Percentiles rank a stretch among this genome's conserved stretches.
These are phyloP conservation scores for Solanum ossicruentum DNA, from an alignment of 257 asterid genomes.

Conservation along the genomic window DNA sequence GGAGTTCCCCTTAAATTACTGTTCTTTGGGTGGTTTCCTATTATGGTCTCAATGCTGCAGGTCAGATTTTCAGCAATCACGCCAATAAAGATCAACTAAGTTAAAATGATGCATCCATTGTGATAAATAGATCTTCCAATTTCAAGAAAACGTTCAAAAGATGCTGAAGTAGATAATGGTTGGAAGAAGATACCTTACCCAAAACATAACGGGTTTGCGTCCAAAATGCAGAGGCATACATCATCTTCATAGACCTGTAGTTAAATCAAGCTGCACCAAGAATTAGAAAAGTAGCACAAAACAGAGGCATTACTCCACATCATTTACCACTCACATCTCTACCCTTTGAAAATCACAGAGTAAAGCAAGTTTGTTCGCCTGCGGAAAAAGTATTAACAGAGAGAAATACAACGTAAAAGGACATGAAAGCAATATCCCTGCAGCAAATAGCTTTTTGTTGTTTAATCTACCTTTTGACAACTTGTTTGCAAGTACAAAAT, in stretches of 20 bases:
- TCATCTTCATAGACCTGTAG: conserved; percentile 86
- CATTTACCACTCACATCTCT: background rate
- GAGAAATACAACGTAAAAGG: background rate
- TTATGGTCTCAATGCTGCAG: background rate
- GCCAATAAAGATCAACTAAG: background rate
- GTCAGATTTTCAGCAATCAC: background rate
- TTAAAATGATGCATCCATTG: background rate
- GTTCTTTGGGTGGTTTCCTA: background rate
- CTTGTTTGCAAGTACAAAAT: background rate
- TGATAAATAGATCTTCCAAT: background rate
- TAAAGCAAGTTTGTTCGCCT: background rate
- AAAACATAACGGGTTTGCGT: conserved; percentile 67
- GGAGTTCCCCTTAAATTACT: background rate
- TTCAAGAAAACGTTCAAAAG: background rate
- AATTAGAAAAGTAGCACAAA: conserved; percentile 1
- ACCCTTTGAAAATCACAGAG: background rate
- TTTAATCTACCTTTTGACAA: background rate
- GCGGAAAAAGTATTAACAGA: background rate
- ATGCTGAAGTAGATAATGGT: background rate
- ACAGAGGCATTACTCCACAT: background rate
- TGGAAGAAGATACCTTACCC: conserved; percentile 87
- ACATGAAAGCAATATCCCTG: background rate
- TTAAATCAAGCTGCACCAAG: conserved; percentile 9
- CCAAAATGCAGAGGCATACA: conserved; percentile 84
- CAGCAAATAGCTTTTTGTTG: background rate